Evolutionary conservation across 2,329 filamentous ascomycete genomes (phyloP), one percentile per base, ranked within the genome.

Genomic region (Ilyonectria mors-panacis): DNA sequence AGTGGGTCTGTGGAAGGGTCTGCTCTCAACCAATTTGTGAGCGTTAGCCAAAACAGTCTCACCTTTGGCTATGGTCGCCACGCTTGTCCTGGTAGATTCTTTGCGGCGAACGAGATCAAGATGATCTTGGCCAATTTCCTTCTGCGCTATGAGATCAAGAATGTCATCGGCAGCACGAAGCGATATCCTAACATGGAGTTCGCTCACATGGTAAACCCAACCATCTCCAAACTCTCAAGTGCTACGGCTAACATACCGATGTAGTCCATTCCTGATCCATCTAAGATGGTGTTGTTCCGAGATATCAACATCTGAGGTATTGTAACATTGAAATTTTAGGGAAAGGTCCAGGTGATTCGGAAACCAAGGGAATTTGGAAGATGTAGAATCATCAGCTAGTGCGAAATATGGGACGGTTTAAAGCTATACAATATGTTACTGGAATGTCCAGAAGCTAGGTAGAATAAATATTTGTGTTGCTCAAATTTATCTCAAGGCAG

Each of bases 51-150:
- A 63, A 72, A 76, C 10, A 80, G 75, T 55, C 72, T 81, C 54
- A 80, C 78, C 19, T 83, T 82, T 61, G 81, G 81, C 1, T 78
- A 79, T 1, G 81, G 81, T 5, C 76, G 78, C n/a, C 80, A 82
- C 66, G 81, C 81, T 6, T 83, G 81, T 62, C 82, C 81, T 0
- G 83, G 83, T 0, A 78, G 83, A 1, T 85, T 85, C 79, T 84
- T 85, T 67, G 83, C 83, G 10, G 76, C 77, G 26, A 80, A 83
- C 67, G 81, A 85, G 77, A 82, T 85, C 75, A 85, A 85, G 74
- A 73, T 84, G 69, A 79, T 85, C 19, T 69, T 85, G 15, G 79
- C 81, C 2, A 74, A 81, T 51, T 74, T 82, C 4, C 68, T 85
- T 48, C 80, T 84, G 0, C 80, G 77, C 30, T 84, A 84, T 68